These are phyloP conservation scores for Lactarius quietus DNA, from an alignment of 768 basidiomycete genomes.

Conservation along the genomic window DNA sequence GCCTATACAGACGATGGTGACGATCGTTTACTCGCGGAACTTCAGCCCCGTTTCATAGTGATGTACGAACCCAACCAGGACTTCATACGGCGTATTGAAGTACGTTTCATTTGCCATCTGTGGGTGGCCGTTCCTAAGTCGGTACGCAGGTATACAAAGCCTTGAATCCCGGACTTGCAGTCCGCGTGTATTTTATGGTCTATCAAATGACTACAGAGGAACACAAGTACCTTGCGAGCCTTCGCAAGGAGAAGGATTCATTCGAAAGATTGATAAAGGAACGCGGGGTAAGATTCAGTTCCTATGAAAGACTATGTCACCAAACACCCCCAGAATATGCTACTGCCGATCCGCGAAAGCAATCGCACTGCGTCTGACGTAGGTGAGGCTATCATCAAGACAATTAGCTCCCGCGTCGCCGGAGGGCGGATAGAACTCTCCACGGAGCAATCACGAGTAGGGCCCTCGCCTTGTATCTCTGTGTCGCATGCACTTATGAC, in stretches of 20 bases:
- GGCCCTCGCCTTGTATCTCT: constrained; percentile 8
- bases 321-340: constrained; percentile 63
- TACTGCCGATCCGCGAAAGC: constrained; percentile 76
- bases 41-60: constrained; percentile 87
- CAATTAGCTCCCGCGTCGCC: constrained; percentile 80
- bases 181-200: constrained; percentile 94
- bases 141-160: constrained; percentile 75
- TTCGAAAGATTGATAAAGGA: constrained; percentile 93
- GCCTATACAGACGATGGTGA: constrained; percentile 92
- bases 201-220: constrained; percentile 93
- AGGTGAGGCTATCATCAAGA: constrained; percentile 64
- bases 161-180: constrained; percentile 73
- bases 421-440: constrained; percentile 74
- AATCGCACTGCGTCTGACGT: constrained; percentile 38
- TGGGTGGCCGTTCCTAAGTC: neutral
- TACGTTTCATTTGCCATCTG: constrained; percentile 32
- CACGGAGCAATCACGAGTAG: constrained; percentile 61
- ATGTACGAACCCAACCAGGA: constrained; percentile 96
- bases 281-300: constrained; percentile 62
- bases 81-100: constrained; percentile 90
- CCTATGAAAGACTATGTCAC: neutral
- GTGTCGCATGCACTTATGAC: neutral
- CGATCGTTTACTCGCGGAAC: constrained; percentile 80
- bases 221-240: constrained; percentile 86
- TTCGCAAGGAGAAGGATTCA: constrained; percentile 88